These are phyloP conservation scores for Pichia nakasei DNA, from an alignment of 805 yeast genomes.

Conservation along the genomic window DNA sequence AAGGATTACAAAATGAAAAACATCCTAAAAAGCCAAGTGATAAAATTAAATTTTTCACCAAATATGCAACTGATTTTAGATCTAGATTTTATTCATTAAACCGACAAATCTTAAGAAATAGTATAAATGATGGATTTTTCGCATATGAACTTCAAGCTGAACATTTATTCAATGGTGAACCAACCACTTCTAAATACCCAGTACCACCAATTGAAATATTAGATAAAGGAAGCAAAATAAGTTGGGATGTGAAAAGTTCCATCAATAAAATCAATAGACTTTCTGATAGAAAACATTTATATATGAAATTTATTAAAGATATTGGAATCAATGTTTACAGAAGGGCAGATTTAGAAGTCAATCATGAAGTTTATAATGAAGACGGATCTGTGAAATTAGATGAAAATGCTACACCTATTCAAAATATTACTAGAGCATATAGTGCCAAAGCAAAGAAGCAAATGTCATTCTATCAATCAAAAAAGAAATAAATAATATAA, in stretches of 20 bases:
- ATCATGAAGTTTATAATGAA: constrained; percentile 8
- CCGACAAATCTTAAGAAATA: constrained; percentile 11
- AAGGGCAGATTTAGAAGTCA: constrained; percentile 3
- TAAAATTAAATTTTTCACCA: constrained; percentile 17
- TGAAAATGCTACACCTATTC: constrained; percentile 15
- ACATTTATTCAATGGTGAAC: constrained; percentile 30
- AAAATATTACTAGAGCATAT: constrained; percentile 25
- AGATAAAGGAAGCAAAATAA: constrained; percentile 7
- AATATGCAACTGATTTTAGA: constrained; percentile 10
- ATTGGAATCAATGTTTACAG: constrained; percentile 9
- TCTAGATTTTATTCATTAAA: constrained; percentile 14
- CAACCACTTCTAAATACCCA: constrained; percentile 17
- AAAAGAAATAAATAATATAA: not conserved
- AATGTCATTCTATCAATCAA: not conserved
- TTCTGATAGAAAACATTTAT: constrained; percentile 9
- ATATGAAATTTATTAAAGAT: constrained; percentile 9
- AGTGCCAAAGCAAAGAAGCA: constrained; percentile 23
- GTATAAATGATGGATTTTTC: constrained; percentile 13
- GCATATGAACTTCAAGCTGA: constrained; percentile 32
- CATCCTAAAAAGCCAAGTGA: constrained; percentile 11
- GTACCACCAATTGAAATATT: constrained; percentile 23
- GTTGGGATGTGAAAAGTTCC: constrained; percentile 24
- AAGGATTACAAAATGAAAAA: constrained; percentile 7
- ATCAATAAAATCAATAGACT: constrained; percentile 15
- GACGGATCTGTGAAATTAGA: constrained; percentile 14